Evolutionary conservation across 164 flowering plant species (phyloP).

Genomic region (Umbilicus rupestris): DNA sequence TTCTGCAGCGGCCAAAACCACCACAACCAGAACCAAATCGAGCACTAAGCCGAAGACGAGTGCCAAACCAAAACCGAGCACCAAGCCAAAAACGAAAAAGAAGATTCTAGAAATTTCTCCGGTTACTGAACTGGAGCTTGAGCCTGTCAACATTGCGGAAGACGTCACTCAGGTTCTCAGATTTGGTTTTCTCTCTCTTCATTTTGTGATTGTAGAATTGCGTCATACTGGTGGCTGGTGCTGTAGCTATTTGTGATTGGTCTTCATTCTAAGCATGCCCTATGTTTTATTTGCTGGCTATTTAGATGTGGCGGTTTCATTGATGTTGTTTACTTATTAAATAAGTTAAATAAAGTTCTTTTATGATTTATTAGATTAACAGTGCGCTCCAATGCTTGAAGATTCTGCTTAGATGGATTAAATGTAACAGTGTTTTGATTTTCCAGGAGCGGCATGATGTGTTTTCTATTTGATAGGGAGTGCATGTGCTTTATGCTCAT

Average conservation of each 20-base stretch:
- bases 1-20: slow-evolving; percentile 14
- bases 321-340: no score
- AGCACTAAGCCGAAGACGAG: not conserved
- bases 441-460: no score
- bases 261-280: no score
- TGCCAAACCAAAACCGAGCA: not conserved
- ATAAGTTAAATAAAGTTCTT: no score
- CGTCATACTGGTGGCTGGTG: not conserved
- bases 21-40: not conserved
- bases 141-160: slow-evolving; percentile 64
- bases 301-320: no score
- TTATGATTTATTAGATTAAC: no score
- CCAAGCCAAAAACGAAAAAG: slow-evolving; percentile 11
- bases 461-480: no score
- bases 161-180: slow-evolving; percentile 60
- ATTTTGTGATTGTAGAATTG: not conserved
- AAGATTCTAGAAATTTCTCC: not conserved
- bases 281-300: no score
- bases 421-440: no score
- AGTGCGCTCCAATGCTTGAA: no score
- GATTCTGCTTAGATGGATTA: no score
- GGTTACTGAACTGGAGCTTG: slow-evolving; percentile 16
- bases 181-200: not conserved
- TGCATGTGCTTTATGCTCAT: no score
- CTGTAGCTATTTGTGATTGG: not conserved